Conservation (phyloP, 208 protist genomes). For the Balamuthia mandrillaris region DNA sequence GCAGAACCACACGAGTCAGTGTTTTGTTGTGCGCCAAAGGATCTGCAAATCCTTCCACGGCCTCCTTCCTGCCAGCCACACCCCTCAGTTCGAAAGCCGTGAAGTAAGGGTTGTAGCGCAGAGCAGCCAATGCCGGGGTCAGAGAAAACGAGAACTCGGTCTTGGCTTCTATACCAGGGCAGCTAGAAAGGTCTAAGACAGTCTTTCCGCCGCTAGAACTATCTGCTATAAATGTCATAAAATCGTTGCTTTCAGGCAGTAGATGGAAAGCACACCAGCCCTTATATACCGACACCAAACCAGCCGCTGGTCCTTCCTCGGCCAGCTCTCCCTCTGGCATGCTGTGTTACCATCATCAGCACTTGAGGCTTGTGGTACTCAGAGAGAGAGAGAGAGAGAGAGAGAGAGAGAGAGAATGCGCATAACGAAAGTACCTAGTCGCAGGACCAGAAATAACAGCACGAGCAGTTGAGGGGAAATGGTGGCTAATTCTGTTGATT, state of each 20-base stretch:
- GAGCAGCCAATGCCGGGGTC: background rate
- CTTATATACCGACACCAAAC: too few relatives aligned
- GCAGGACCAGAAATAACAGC: too few relatives aligned
- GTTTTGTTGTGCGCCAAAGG: background rate
- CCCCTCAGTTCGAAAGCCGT: background rate
- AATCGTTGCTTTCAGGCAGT: background rate
- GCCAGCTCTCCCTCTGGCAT: too few relatives aligned
- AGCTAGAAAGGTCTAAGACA: constrained; percentile 1
- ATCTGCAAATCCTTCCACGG: background rate
- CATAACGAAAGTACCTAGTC: too few relatives aligned
- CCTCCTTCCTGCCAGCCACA: background rate
- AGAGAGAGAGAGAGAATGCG: too few relatives aligned
- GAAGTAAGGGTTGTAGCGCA: constrained; percentile 9
- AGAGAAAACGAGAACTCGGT: constrained; percentile 3
- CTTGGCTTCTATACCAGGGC: background rate
- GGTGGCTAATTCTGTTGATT: too few relatives aligned
- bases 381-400: too few relatives aligned
- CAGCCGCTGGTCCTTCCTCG: too few relatives aligned
- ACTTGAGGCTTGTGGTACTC: too few relatives aligned
- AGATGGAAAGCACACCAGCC: too few relatives aligned
- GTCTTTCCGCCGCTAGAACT: background rate
- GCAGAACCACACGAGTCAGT: background rate
- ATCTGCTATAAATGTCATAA: background rate
- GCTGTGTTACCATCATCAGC: too few relatives aligned
- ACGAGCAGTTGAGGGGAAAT: too few relatives aligned